Percentiles rank a stretch among this genome's conserved stretches.
Conservation (phyloP, 768 basidiomycete species). For the Tulasnella sp. region DNA sequence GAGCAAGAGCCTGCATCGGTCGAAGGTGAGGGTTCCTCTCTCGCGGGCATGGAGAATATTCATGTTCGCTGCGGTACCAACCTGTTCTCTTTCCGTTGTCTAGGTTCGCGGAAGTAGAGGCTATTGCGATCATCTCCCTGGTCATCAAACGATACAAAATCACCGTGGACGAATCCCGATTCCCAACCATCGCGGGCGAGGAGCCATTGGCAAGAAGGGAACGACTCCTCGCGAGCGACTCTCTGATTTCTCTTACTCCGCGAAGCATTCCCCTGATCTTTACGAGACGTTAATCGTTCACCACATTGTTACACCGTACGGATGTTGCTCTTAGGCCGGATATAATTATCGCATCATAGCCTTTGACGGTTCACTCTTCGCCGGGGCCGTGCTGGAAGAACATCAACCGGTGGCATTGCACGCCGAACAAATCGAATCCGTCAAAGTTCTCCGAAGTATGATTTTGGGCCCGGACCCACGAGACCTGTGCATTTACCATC, state of each 20-base stretch:
- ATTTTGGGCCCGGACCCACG: not conserved
- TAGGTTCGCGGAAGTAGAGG: slow-evolving; percentile 18
- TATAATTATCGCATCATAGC: not conserved
- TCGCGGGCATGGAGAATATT: too few relatives aligned
- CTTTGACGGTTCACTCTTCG: not conserved
- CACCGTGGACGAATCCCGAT: not conserved
- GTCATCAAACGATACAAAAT: slow-evolving; percentile 9
- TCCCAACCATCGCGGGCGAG: not conserved
- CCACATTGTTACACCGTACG: not conserved
- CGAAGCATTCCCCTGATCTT: not conserved
- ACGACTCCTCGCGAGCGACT: not conserved
- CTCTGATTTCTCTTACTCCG: not conserved
- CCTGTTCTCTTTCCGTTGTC: too few relatives aligned
- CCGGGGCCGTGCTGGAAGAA: not conserved
- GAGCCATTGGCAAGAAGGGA: not conserved
- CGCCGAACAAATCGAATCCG: not conserved
- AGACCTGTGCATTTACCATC: not conserved
- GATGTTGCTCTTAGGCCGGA: not conserved
- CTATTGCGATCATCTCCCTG: not conserved
- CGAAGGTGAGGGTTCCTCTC: not conserved
- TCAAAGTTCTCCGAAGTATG: not conserved
- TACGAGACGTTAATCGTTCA: not conserved
- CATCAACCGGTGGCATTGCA: not conserved
- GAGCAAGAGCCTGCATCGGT: not conserved
- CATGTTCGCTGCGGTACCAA: too few relatives aligned